Conservation (phyloP, 768 basidiomycete species). For the Lactarius pseudohatsudake region DNA sequence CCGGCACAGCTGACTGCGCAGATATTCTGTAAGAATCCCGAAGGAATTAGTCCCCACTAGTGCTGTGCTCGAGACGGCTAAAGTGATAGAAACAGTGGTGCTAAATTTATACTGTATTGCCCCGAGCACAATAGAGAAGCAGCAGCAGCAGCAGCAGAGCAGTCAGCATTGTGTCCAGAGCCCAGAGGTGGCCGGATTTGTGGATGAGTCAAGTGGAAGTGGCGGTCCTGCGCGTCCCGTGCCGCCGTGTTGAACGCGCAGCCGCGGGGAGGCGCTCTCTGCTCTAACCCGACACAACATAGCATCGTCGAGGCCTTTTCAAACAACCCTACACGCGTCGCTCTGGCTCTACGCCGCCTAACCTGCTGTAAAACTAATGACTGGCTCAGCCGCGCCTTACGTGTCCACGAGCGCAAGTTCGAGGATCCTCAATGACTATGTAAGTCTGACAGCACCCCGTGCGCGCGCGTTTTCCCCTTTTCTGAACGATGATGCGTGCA, state of each 20-base stretch:
- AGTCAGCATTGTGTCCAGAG: neutral
- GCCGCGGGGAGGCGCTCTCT: neutral
- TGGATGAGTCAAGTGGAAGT: neutral
- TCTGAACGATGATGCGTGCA: slow-evolving; percentile 34
- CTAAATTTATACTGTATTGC: neutral
- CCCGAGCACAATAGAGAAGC: neutral
- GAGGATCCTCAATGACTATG: slow-evolving; percentile 30
- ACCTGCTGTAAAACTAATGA: slow-evolving; percentile 15
- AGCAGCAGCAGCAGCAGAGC: neutral
- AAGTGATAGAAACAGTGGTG: neutral
- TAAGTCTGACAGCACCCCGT: slow-evolving; percentile 1
- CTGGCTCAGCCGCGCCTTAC: slow-evolving; percentile 21
- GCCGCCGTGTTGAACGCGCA: neutral
- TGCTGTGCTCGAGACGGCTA: neutral
- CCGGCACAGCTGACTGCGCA: neutral
- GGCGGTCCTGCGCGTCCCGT: neutral
- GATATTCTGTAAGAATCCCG: neutral
- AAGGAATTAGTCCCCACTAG: neutral
- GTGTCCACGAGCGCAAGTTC: slow-evolving; percentile 22
- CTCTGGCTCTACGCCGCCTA: neutral
- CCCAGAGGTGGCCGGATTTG: neutral
- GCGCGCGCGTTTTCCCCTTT: too few relatives aligned
- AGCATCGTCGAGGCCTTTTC: neutral
- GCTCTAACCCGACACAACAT: neutral
- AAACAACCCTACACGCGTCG: neutral